phyloP scores from a whole-genome alignment of 2,329 filamentous ascomycete species.

The Lecanicillium sp. region DNA sequence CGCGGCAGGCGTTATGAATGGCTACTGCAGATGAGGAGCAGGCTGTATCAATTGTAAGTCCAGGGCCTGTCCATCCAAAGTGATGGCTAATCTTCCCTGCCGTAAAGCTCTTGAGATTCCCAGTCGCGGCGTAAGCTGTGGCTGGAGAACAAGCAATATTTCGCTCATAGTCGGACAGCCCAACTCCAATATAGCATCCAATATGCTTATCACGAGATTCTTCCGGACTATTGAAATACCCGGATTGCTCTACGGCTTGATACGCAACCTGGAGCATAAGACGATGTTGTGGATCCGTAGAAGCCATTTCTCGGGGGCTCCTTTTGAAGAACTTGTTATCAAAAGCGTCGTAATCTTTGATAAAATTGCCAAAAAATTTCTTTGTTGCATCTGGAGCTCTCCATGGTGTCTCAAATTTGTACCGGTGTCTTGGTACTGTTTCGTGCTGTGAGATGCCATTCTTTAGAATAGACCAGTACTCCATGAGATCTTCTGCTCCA shows the following conservation, averaged over 20 bases:
- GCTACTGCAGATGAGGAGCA: conserved; percentile 28
- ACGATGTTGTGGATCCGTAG: conserved; percentile 32
- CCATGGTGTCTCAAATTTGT: not conserved
- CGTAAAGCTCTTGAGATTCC: conserved; percentile 24
- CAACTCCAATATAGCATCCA: conserved; percentile 29
- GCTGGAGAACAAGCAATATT: conserved; percentile 28
- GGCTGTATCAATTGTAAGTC: conserved; percentile 27
- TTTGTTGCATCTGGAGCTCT: not conserved
- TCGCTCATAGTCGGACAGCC: conserved; percentile 29
- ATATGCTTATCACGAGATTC: conserved; percentile 15
- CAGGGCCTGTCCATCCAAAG: conserved; percentile 30
- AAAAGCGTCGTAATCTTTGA: conserved; percentile 18
- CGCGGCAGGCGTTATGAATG: conserved; percentile 23
- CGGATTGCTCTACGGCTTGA: conserved; percentile 25
- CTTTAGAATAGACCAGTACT: conserved; percentile 22
- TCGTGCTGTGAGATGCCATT: conserved; percentile 11
- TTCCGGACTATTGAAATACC: conserved; percentile 10
- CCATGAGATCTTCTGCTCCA: conserved; percentile 22
- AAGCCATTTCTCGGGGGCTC: conserved; percentile 23
- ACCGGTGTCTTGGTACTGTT: conserved; percentile 7
- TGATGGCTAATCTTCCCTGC: conserved; percentile 24
- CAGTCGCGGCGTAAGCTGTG: conserved; percentile 28
- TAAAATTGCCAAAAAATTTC: conserved; percentile 16
- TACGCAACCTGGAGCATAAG: conserved; percentile 30
- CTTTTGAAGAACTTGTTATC: conserved; percentile 34